These are phyloP conservation scores for Boeremia lycopersici DNA, from an alignment of 2,329 filamentous ascomycete species.

Conservation along the genomic window DNA sequence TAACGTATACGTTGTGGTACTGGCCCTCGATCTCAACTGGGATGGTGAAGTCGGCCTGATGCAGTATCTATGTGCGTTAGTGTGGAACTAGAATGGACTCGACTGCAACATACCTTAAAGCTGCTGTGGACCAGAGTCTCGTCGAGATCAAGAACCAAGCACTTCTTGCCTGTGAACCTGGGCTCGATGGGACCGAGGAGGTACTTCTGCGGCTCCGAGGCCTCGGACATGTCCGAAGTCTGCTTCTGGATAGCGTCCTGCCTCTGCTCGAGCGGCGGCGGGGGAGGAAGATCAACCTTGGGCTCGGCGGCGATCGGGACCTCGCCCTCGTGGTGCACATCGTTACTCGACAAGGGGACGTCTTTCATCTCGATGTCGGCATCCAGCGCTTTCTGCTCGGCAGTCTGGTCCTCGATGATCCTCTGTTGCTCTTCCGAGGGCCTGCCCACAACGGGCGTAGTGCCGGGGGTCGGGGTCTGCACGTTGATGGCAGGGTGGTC, in stretches of 20 bases:
- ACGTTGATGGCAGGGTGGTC: conserved; percentile 49
- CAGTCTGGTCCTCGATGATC: conserved; percentile 57
- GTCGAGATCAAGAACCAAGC: conserved; percentile 91
- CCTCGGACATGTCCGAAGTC: conserved; percentile 50
- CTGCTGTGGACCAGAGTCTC: conserved; percentile 98
- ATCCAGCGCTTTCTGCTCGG: conserved; percentile 56
- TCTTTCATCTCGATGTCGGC: conserved; percentile 70
- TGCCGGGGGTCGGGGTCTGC: conserved; percentile 54
- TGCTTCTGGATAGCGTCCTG: conserved; percentile 48
- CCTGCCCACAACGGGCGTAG: conserved; percentile 41
- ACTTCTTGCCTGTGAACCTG: conserved; percentile 86
- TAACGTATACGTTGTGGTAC: conserved; percentile 99
- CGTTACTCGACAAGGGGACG: conserved; percentile 57
- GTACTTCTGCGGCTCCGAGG: conserved; percentile 63
- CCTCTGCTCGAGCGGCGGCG: conserved; percentile 58
- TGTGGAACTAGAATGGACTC: not conserved
- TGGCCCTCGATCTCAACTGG: conserved; percentile 98
- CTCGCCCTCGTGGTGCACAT: conserved; percentile 52
- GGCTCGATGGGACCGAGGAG: conserved; percentile 82
- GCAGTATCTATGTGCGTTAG: conserved; percentile 72
- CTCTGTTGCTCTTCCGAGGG: conserved; percentile 47
- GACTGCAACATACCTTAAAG: conserved; percentile 75
- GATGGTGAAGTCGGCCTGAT: conserved; percentile 98
- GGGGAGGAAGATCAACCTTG: conserved; percentile 61
- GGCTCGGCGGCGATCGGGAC: conserved; percentile 29